phyloP scores from a whole-genome alignment of 495 filamentous ascomycete species.

The Hypoxylon lenormandii region DNA sequence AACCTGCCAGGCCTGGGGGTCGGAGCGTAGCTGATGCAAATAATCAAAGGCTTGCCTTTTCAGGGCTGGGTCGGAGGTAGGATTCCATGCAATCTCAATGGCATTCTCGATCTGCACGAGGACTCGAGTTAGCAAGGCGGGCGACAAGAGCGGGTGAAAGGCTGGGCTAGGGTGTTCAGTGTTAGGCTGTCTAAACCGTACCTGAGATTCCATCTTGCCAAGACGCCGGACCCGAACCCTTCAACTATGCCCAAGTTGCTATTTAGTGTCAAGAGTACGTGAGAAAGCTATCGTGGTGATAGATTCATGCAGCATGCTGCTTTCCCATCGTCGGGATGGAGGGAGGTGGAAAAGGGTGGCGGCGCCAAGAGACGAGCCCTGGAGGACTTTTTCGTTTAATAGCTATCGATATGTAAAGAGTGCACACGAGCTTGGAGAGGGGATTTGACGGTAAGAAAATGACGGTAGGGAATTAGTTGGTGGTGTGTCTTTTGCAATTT shows the following conservation, averaged over 20 bases:
- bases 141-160: conserved; percentile 2
- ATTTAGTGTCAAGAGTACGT: conserved; percentile 27
- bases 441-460: not conserved
- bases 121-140: conserved; percentile 4
- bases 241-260: conserved; percentile 33
- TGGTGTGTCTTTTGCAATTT: conserved; percentile 20
- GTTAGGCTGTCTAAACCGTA: conserved; percentile 17
- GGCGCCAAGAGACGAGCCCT: not conserved
- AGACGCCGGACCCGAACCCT: conserved; percentile 46
- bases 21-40: conserved; percentile 80
- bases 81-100: conserved; percentile 89
- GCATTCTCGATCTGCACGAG: conserved; percentile 81
- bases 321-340: conserved; percentile 35
- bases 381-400: not conserved
- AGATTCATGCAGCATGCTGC: conserved; percentile 45
- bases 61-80: conserved; percentile 75
- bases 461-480: not conserved
- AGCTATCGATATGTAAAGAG: not conserved
- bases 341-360: conserved; percentile 2
- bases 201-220: conserved; percentile 55
- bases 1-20: conserved; percentile 84
- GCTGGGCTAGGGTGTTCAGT: not conserved
- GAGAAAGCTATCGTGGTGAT: conserved; percentile 16
- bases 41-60: conserved; percentile 89
- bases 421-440: no score